phyloP scores from a whole-genome alignment of 352 stramenopile species.

The Phytopythium kandeliae region DNA sequence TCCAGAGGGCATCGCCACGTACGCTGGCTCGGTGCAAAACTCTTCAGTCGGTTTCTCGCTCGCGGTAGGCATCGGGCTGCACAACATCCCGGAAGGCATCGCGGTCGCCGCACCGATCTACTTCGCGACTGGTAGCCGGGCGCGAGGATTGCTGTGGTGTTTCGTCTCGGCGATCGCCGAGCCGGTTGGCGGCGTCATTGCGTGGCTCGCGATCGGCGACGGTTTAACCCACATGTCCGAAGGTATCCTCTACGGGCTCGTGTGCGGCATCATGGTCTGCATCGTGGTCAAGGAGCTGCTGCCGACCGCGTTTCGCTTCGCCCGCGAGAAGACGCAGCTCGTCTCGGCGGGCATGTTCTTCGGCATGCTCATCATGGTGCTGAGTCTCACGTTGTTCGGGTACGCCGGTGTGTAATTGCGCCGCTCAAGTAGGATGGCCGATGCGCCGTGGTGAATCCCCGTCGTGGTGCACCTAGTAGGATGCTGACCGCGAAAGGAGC shows the following conservation, averaged over 20 bases:
- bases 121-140: slow-evolving; percentile 93
- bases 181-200: slow-evolving; percentile 82
- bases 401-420: slow-evolving; percentile 33
- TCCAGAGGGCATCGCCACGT: slow-evolving; percentile 95
- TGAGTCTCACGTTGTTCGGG: slow-evolving; percentile 86
- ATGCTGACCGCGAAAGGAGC: too few relatives aligned
- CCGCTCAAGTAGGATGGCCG: not conserved
- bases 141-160: slow-evolving; percentile 93
- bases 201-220: slow-evolving; percentile 62
- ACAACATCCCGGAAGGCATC: slow-evolving; percentile 97
- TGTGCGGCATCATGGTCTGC: slow-evolving; percentile 93
- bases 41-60: slow-evolving; percentile 85
- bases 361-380: slow-evolving; percentile 89
- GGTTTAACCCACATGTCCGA: slow-evolving; percentile 34
- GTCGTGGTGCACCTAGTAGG: too few relatives aligned
- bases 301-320: slow-evolving; percentile 88
- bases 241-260: slow-evolving; percentile 86
- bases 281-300: slow-evolving; percentile 90
- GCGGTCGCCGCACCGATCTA: slow-evolving; percentile 96
- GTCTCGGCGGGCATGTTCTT: slow-evolving; percentile 73
- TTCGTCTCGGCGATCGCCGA: slow-evolving; percentile 84
- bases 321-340: slow-evolving; percentile 67
- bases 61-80: slow-evolving; percentile 91
- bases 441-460: too few relatives aligned
- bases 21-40: slow-evolving; percentile 87